Conservation (phyloP, 495 filamentous ascomycete species). For the Penicillium parvum region DNA sequence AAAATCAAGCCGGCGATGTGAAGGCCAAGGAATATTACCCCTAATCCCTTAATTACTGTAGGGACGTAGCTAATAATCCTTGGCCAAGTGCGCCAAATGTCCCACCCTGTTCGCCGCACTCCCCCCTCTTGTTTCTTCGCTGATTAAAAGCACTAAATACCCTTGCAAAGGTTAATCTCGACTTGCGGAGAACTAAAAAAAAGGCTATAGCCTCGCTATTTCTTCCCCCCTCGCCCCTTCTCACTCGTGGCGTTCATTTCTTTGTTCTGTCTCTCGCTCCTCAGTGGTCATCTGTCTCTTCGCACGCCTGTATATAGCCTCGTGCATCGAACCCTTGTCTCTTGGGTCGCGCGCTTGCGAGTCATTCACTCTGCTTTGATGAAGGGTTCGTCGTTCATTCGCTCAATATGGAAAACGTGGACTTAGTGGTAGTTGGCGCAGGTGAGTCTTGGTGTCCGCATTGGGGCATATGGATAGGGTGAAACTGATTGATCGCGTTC, state of each 20-base stretch:
- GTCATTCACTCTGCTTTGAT: not conserved
- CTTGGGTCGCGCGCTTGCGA: not conserved
- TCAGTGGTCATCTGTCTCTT: slow-evolving; percentile 1
- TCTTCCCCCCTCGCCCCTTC: too few relatives aligned
- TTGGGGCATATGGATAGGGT: too few relatives aligned
- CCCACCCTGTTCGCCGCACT: too few relatives aligned
- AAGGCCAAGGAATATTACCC: too few relatives aligned
- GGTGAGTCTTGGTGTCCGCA: slow-evolving; percentile 25
- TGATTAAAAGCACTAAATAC: too few relatives aligned
- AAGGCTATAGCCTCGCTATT: too few relatives aligned
- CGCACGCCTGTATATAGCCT: slow-evolving; percentile 5
- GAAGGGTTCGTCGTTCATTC: too few relatives aligned
- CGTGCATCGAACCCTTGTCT: not conserved
- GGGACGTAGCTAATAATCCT: too few relatives aligned
- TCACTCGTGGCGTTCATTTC: not conserved
- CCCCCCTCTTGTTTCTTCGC: not conserved
- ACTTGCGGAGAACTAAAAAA: not conserved
- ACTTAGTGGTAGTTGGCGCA: slow-evolving; percentile 43
- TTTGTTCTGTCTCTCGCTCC: not conserved
- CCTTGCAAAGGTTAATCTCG: too few relatives aligned
- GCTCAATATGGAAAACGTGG: slow-evolving; percentile 20
- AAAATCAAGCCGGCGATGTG: too few relatives aligned
- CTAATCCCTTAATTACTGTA: not conserved
- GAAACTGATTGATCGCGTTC: not conserved
- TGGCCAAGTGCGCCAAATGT: too few relatives aligned